Percentiles rank a stretch among this genome's conserved stretches.
phyloP scores from a whole-genome alignment of 331 rosid genomes.

The Rosa hybrid region DNA sequence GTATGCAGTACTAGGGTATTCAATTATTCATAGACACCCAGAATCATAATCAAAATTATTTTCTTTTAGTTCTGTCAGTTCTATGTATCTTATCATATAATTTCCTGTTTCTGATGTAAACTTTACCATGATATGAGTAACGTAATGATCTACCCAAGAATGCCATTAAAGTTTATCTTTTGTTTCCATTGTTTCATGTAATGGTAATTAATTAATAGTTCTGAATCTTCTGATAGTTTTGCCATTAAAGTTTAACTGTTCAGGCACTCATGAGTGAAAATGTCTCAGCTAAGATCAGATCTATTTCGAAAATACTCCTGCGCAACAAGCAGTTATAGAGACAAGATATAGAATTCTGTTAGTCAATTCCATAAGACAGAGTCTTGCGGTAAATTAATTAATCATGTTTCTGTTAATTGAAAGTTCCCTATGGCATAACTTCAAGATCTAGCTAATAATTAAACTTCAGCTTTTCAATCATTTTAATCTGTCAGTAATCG shows the following conservation, averaged over 20 bases:
- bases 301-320: neutral
- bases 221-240: neutral
- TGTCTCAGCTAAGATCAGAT: neutral
- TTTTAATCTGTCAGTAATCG: neutral
- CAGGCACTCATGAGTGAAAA: neutral
- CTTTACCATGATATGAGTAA: no score
- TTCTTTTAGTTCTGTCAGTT: neutral
- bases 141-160: no score
- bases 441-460: neutral
- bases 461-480: neutral
- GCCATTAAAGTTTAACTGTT: neutral
- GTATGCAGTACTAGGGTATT: neutral
- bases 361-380: neutral
- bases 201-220: neutral
- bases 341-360: neutral
- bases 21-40: neutral
- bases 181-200: neutral
- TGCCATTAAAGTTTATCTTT: no score
- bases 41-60: neutral
- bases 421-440: neutral
- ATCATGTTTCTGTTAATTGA: neutral
- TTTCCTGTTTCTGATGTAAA: neutral
- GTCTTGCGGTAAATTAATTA: neutral
- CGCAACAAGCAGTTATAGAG: neutral
- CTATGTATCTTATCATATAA: neutral